Percentiles rank a stretch among this genome's conserved stretches.
Conservation (phyloP, 306 rosid genomes). For the Trichosanthes cucumerina region DNA sequence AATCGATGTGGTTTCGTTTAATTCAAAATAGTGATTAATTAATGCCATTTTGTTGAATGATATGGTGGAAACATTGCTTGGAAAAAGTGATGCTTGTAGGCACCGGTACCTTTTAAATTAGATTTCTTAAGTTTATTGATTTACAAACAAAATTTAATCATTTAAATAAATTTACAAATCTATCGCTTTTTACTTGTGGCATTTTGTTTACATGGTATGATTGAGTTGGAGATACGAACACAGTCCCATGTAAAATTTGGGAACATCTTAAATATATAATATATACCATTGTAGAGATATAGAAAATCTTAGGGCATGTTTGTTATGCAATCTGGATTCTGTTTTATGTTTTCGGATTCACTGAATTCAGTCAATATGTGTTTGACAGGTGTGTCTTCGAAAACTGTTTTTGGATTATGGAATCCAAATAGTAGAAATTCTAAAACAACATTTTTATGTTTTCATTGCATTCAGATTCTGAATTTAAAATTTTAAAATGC, state of each 20-base stretch:
- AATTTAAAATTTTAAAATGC: too few relatives aligned
- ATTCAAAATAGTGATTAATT: neutral
- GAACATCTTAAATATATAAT: neutral
- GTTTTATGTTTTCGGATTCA: too few relatives aligned
- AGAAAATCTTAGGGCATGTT: too few relatives aligned
- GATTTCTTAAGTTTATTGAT: neutral
- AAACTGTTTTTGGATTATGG: too few relatives aligned
- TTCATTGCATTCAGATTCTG: too few relatives aligned
- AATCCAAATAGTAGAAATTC: too few relatives aligned
- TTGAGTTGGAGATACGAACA: neutral
- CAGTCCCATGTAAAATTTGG: neutral
- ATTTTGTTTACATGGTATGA: neutral
- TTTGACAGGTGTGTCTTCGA: too few relatives aligned
- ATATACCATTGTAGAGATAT: neutral
- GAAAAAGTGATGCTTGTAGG: slow-evolving; percentile 8
- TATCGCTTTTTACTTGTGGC: neutral
- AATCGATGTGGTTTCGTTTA: neutral
- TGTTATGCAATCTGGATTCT: too few relatives aligned
- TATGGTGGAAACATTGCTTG: neutral
- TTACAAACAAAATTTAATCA: too few relatives aligned
- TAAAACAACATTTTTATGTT: too few relatives aligned
- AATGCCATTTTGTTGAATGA: neutral
- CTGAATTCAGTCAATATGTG: too few relatives aligned
- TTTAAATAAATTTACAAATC: neutral
- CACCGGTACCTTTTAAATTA: neutral